Evolutionary conservation across 2,329 filamentous ascomycete genomes (phyloP).

Genomic region (Cordyceps pruinosa): DNA sequence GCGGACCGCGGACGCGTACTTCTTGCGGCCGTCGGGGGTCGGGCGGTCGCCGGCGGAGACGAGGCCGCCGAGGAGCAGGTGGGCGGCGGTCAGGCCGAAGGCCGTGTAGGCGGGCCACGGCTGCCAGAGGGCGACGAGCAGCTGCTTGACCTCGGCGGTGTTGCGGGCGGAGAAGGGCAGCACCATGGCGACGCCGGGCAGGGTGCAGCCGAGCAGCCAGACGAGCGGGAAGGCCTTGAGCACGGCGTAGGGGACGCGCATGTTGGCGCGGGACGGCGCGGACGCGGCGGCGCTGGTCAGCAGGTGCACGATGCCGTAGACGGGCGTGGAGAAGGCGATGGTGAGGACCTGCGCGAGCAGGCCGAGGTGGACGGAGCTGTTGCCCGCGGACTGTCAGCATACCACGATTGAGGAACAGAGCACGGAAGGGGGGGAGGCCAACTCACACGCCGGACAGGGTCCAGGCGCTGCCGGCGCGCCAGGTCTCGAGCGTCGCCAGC

Average conservation of each 20-base stretch:
- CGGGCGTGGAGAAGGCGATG: slow-evolving; percentile 17
- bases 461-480: slow-evolving; percentile 15
- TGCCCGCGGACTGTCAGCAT: neutral
- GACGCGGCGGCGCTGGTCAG: slow-evolving; percentile 9
- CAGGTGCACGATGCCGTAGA: slow-evolving; percentile 16
- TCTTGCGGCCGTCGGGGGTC: neutral
- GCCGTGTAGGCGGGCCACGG: slow-evolving; percentile 18
- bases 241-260: slow-evolving; percentile 15
- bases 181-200: slow-evolving; percentile 15
- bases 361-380: slow-evolving; percentile 14
- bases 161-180: slow-evolving; percentile 11
- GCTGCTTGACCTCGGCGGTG: slow-evolving; percentile 17
- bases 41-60: neutral
- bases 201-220: slow-evolving; percentile 13
- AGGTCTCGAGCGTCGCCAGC: slow-evolving; percentile 17
- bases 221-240: slow-evolving; percentile 14
- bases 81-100: slow-evolving; percentile 8
- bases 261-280: slow-evolving; percentile 14
- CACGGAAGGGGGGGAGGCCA: neutral
- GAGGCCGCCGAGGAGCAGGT: neutral
- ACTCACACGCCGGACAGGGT: slow-evolving; percentile 16
- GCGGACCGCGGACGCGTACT: slow-evolving; percentile 10
- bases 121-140: slow-evolving; percentile 18
- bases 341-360: slow-evolving; percentile 16
- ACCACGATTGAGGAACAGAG: neutral